Evolutionary conservation across 257 asterid genomes (phyloP).

Genomic region (Coffea canephora): DNA sequence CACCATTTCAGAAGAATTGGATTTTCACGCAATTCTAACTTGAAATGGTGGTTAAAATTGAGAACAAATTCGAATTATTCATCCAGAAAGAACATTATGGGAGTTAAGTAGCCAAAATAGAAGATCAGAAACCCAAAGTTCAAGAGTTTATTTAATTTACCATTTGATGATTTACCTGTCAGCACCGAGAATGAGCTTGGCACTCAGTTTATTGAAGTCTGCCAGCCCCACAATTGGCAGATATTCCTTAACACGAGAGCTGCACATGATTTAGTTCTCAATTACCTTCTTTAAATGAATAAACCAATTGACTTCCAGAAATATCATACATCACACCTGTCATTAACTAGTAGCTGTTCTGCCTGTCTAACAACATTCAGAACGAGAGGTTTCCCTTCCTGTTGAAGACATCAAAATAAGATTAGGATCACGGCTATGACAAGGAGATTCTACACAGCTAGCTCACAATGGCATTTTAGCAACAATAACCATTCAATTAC

Average conservation of each 20-base stretch:
- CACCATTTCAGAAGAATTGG: no score
- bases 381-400: slow-evolving; percentile 99
- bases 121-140: neutral
- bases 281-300: slow-evolving; percentile 10
- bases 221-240: slow-evolving; percentile 87
- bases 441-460: neutral
- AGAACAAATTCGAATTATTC: no score
- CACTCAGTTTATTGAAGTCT: slow-evolving; percentile 87
- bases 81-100: no score
- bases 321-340: slow-evolving; percentile 44
- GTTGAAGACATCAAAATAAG: slow-evolving; percentile 13
- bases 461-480: neutral
- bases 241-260: slow-evolving; percentile 89
- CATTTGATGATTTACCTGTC: slow-evolving; percentile 54
- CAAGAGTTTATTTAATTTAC: neutral
- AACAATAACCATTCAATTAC: neutral
- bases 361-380: slow-evolving; percentile 88
- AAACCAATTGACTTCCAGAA: slow-evolving; percentile 3
- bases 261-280: slow-evolving; percentile 32
- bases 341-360: slow-evolving; percentile 73
- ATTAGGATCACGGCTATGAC: neutral
- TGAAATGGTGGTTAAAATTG: no score
- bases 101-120: neutral
- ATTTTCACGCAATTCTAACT: no score
- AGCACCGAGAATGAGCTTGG: slow-evolving; percentile 88